Evolutionary conservation across 305 asterid species (phyloP), one percentile per base, ranked within the genome.

Genomic region (Rubia balearica): DNA sequence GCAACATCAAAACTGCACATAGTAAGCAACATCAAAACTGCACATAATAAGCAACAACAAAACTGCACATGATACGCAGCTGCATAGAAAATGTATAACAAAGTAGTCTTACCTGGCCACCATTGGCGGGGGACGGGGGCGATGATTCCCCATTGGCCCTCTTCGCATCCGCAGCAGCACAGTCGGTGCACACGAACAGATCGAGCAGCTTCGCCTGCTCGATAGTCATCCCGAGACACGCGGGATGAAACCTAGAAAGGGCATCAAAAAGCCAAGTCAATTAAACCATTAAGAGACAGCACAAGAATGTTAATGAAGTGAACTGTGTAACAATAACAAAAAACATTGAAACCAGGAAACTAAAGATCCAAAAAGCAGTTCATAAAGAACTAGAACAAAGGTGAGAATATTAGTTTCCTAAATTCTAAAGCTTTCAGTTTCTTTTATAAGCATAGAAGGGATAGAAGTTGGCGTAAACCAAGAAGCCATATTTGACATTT

Each of bases 211-310:
- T 87, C 2, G 86, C 84, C 70, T 87, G 81, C 63, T 85, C 88
- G 41, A 72, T 60, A 12, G 87, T 83, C 92, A 85, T 72, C 8
- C 83, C 82, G 17, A 88, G 80, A 80, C 97, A 90, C 61, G 72
- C 79, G 5, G 97, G 97, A 85, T 90, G 97, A 76, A 78, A 90
- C 96, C 96, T 88, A 73, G 76, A 76, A 71, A 61, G 30, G 22
- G 56, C 77, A 76, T 40, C 22, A 45, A 30, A 17, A 48, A 24
- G 17, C 48, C 48, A 22, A 14, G 27, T 55, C 2, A 6, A 22
- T 42, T 2, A 40, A 57, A 57, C 5, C 48, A 73, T 21, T 27
- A 63, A 4, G n/a, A 7, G 22, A 36, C 62, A n/a, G 43, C 19
- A 27, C 36, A 22, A 42, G 65, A 11, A 43, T 36, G 40, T 22